Conservation (phyloP, 176 grass and related monocot genomes). For the Coix lacrymajobi region DNA sequence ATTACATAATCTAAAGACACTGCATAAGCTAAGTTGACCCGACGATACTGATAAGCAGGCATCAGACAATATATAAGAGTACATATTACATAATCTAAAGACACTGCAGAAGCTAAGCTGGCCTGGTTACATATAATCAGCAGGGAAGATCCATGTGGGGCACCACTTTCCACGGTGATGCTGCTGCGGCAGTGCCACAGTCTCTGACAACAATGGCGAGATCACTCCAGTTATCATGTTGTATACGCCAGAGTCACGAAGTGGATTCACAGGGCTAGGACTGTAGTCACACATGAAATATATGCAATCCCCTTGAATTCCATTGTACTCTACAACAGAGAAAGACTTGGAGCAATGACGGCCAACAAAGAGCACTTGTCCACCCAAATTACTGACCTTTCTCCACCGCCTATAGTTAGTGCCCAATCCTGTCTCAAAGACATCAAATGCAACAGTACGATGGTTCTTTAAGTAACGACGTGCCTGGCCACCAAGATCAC, state of each 20-base stretch:
- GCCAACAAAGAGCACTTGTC: conserved; percentile 6
- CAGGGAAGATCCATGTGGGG: background rate
- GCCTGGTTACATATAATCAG: background rate
- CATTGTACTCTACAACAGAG: background rate
- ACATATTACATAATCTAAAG: background rate
- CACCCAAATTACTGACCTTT: background rate
- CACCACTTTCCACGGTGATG: too few species aligned
- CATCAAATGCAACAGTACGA: background rate
- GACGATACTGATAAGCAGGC: too few species aligned
- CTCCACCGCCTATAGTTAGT: background rate
- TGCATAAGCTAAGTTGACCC: background rate
- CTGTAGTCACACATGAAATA: background rate
- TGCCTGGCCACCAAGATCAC: background rate
- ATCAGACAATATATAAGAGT: too few species aligned
- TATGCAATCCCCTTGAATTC: background rate
- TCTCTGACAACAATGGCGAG: background rate
- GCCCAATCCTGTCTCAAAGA: background rate
- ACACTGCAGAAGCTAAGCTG: background rate
- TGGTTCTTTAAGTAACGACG: background rate
- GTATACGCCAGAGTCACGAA: background rate
- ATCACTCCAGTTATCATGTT: background rate
- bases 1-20: background rate
- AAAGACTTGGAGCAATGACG: background rate
- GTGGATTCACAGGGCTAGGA: background rate
- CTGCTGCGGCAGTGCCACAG: too few species aligned